Evolutionary conservation across 495 filamentous ascomycete species (phyloP), one percentile per base, ranked within the genome.

Genomic region (Hyaloscypha bicolor): DNA sequence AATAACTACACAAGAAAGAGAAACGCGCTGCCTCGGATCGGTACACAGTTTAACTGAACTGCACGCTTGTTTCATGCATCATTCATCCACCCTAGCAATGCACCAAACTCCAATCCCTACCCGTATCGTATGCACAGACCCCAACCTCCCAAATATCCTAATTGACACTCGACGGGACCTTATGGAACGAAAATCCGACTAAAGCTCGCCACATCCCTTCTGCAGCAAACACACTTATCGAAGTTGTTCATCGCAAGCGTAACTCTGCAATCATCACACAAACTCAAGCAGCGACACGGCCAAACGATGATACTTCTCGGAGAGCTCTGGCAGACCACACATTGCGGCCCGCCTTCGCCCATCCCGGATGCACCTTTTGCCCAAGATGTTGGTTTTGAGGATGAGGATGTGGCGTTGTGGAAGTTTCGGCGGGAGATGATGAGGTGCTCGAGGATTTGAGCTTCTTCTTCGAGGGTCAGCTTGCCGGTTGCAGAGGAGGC

Each of bases 211-310:
- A 97, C 91, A 68, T 94, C 90, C 67, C 90, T 85, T 59, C 95
- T 83, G 75, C 95, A 98, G 69, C 94, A 97, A 25, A 97, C 93
- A 71, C 95, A 99, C 71, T 90, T 94, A 53, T 92, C 90, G 73
- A 94, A 97, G 77, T 98, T 98, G 72, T 96, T 97, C 91, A 96
- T 91, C 9, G 95, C 95, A 35, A 99, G 84, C 62, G 90, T 93
- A 30, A 99, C 90, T 22, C 95, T 83, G 76, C 95, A 98, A 63
- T 98, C 95, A 74, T 99, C 95, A 73, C 95, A 98, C 30, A 97
- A 81, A 67, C 92, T 93, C 55, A 99, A 82, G 75, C 95, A 99
- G 22, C 96, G 88, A 73, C 95, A 99, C 3, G 95, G 95, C 96
- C 96, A 98, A 4, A 96, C 90, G 63, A 99, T 90, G 60, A 98